phyloP scores from a whole-genome alignment of 495 filamentous ascomycete genomes.

The Penicillium macrosclerotiorum region DNA sequence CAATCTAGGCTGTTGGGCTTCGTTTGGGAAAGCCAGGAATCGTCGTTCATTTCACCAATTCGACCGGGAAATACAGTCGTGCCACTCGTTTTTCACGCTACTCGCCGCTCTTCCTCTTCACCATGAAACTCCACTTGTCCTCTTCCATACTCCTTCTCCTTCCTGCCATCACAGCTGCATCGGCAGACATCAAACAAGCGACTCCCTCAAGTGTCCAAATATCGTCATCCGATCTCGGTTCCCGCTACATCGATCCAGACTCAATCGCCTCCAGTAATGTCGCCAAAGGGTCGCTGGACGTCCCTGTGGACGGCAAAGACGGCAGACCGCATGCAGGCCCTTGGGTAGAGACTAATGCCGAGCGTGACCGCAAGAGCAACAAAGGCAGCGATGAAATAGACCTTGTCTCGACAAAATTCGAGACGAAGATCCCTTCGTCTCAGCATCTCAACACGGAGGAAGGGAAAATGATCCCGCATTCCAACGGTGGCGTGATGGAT shows the following conservation, averaged over 20 bases:
- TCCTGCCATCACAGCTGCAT: constrained; percentile 33
- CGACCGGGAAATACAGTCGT: not conserved
- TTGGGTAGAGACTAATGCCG: constrained; percentile 67
- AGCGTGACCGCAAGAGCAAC: constrained; percentile 56
- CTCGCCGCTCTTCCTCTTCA: constrained; percentile 7
- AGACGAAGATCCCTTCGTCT: constrained; percentile 31
- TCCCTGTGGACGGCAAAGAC: constrained; percentile 92
- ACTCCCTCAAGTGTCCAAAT: constrained; percentile 7
- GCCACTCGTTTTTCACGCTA: constrained; percentile 16
- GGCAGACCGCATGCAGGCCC: constrained; percentile 93
- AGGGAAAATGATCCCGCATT: constrained; percentile 69
- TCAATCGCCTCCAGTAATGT: constrained; percentile 20
- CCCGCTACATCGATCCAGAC: constrained; percentile 21
- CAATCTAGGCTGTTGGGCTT: too few species aligned
- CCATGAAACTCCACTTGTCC: constrained; percentile 34
- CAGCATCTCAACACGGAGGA: constrained; percentile 47
- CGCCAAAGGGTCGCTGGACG: constrained; percentile 71
- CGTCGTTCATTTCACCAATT: not conserved
- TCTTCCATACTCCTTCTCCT: constrained; percentile 36
- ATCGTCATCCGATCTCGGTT: constrained; percentile 10
- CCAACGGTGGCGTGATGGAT: constrained; percentile 89
- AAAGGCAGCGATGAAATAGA: constrained; percentile 27
- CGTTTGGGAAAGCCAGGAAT: not conserved
- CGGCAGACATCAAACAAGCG: constrained; percentile 19
- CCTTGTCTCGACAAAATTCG: constrained; percentile 16